Percentiles rank a stretch among this genome's conserved stretches.
Conservation (phyloP, 2,329 filamentous ascomycete genomes). For the Talaromyces sp. region DNA sequence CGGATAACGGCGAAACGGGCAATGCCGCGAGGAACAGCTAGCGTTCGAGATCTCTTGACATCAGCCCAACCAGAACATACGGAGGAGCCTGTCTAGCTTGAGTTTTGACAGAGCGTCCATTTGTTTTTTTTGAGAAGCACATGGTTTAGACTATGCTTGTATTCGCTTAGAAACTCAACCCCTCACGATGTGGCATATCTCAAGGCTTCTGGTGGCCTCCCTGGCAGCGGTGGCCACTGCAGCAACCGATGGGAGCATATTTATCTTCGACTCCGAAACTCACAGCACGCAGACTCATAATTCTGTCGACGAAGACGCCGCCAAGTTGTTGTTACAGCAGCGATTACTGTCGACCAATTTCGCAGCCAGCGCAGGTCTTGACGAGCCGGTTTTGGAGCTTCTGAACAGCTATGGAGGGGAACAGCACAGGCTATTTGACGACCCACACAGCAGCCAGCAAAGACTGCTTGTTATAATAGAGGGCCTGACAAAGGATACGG, state of each 20-base stretch:
- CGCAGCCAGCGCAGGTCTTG: slow-evolving; percentile 33
- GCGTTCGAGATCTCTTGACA: not conserved
- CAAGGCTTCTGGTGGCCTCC: slow-evolving; percentile 22
- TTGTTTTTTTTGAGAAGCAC: not conserved
- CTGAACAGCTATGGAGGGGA: slow-evolving; percentile 57
- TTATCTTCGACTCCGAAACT: slow-evolving; percentile 21
- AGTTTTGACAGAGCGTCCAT: not conserved
- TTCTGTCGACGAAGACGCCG: slow-evolving; percentile 23
- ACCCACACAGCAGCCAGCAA: slow-evolving; percentile 11
- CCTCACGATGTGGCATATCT: slow-evolving; percentile 20
- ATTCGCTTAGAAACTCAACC: not conserved
- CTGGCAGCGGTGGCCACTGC: slow-evolving; percentile 20
- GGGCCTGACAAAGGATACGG: slow-evolving; percentile 56
- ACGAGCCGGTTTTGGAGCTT: slow-evolving; percentile 48
- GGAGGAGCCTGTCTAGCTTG: not conserved
- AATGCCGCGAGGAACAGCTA: not conserved
- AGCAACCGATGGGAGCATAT: slow-evolving; percentile 27
- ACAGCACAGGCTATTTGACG: slow-evolving; percentile 46
- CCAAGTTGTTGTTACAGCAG: slow-evolving; percentile 38
- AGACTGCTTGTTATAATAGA: slow-evolving; percentile 42
- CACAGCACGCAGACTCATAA: slow-evolving; percentile 2
- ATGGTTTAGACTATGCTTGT: not conserved
- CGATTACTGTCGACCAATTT: slow-evolving; percentile 45
- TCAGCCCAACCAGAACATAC: not conserved
- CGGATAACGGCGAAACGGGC: not conserved